Base-by-base conservation (phyloP, 1,139 yeast genomes). In the Suhomyces wounanorum region DNA sequence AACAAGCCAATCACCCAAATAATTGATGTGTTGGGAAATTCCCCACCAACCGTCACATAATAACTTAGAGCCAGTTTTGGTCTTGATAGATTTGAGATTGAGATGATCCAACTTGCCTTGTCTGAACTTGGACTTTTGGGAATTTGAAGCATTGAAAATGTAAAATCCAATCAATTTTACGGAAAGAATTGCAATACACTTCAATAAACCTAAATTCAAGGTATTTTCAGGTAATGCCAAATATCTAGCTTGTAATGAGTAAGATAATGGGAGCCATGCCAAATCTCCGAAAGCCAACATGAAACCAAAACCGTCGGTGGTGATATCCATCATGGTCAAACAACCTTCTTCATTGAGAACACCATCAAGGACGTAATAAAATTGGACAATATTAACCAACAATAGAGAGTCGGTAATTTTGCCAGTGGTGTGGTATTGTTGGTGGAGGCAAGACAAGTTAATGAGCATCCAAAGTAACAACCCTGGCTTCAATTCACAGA, bases 11-110 rank as follows among this genome's bases (percentile, higher is more conserved):
- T 94, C 99, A 38, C 99, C 99, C 55, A 92, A 79, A 69, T 94
- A 94, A 66, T 94, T 94, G 66, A 90, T 90, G 67, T 94, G 99
- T 59, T 96, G 96, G 7, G 96, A 85, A 39, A 77, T 69, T 3
- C 88, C 89, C 99, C 99, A 94, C 99, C 99, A 94, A 2, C 98
- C 97, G 61, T 90, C 95, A 51, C 84, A 81, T 48, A 94, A 74
- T 56, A 94, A 78, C 62, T 82, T 87, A 37, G 96, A 87, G 1
- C 96, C 96, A 13, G 89, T 83, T 31, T 78, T 74, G 1, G 97
- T 87, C 55, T 81, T 72, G 54, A 94, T 87, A 54, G 83, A 85
- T 60, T 83, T 80, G 64, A 88, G 72, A 50, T 85, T 78, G 51
- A 79, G 68, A 55, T 83, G 80, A 45, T 81, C 73, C 51, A 91